Conservation (phyloP, 257 asterid species). For the Nicotiana tabacum region DNA sequence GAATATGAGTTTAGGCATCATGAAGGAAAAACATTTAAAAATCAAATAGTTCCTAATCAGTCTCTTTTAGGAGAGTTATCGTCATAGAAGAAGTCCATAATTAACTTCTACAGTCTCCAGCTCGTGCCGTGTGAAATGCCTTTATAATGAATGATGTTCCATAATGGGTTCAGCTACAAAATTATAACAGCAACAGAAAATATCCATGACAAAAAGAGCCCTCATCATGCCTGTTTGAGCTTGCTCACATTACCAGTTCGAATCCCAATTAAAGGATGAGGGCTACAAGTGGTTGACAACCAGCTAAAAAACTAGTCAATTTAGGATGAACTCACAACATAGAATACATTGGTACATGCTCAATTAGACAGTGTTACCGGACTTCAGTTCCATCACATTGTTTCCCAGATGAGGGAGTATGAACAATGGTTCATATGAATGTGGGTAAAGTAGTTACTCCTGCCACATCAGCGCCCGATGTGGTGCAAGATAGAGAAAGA, state of each 20-base stretch:
- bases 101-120: background rate
- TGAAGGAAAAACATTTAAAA: background rate
- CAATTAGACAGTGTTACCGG: background rate
- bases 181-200: background rate
- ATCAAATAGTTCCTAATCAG: background rate
- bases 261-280: background rate
- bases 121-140: background rate
- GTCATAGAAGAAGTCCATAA: background rate
- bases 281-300: background rate
- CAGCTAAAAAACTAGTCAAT: background rate
- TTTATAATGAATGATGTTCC: background rate
- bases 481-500: background rate
- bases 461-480: background rate
- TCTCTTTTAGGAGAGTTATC: background rate
- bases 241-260: background rate
- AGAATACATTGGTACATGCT: background rate
- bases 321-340: background rate
- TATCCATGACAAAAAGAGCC: background rate
- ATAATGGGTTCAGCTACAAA: background rate
- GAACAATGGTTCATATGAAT: background rate
- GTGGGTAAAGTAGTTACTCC: background rate
- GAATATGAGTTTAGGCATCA: background rate
- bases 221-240: background rate
- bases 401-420: background rate
- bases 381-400: background rate